Evolutionary conservation across 257 asterid genomes (phyloP).

Genomic region (Salvia hispanica): DNA sequence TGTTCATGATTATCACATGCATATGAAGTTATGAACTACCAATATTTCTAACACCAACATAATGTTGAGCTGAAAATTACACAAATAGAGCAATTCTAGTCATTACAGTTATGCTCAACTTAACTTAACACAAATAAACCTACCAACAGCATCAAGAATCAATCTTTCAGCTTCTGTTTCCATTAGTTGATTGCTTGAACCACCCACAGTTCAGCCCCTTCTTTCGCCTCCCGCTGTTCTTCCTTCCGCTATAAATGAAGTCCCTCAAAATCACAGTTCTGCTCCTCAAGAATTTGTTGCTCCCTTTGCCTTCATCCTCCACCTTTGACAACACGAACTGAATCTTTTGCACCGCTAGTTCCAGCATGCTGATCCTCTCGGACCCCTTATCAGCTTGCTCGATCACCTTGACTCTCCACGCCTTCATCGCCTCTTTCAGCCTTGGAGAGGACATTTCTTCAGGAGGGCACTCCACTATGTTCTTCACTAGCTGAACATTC

Average conservation of each 20-base stretch:
- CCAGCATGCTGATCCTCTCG: constrained; percentile 61
- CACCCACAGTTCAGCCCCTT: constrained; percentile 69
- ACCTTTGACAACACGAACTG: constrained; percentile 57
- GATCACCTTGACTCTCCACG: constrained; percentile 49
- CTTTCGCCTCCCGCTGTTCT: constrained; percentile 58
- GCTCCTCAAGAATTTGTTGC: constrained; percentile 53
- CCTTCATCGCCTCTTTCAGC: constrained; percentile 47
- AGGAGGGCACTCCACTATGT: constrained; percentile 57
- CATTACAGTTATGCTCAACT: constrained; percentile 28
- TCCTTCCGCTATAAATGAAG: constrained; percentile 64
- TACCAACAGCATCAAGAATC: constrained; percentile 32
- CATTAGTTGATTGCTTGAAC: constrained; percentile 55
- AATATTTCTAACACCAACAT: constrained; percentile 6
- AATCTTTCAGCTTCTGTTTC: constrained; percentile 33
- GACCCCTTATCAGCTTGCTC: constrained; percentile 83
- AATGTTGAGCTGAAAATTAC: neutral
- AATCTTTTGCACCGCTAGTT: constrained; percentile 71
- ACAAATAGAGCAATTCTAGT: constrained; percentile 39
- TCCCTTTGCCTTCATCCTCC: constrained; percentile 69
- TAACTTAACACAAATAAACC: constrained; percentile 20
- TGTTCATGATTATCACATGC: neutral
- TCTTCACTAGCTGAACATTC: constrained; percentile 64
- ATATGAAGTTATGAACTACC: neutral
- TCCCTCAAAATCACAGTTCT: constrained; percentile 68
- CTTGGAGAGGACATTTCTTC: constrained; percentile 49